Percentiles rank a stretch among this genome's conserved stretches.
These are phyloP conservation scores for Lentinula edodes DNA, from an alignment of 768 basidiomycete species.

Conservation along the genomic window DNA sequence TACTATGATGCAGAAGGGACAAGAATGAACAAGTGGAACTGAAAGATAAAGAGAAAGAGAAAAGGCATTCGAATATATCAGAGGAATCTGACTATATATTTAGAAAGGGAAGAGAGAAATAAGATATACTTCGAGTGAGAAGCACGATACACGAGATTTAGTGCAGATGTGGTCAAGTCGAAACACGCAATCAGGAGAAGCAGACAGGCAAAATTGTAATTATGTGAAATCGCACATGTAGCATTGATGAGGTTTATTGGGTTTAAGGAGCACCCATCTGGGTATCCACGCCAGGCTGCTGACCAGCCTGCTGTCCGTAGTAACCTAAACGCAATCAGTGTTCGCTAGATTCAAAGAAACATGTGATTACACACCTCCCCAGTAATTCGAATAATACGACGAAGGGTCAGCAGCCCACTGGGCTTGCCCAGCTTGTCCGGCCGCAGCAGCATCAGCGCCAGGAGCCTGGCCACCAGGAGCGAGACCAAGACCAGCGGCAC, in stretches of 20 bases:
- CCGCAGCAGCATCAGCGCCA: conserved; percentile 47
- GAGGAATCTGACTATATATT: background rate
- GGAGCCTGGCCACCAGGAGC: conserved; percentile 53
- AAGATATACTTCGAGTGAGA: background rate
- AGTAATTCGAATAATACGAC: conserved; percentile 76
- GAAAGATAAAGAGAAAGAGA: background rate
- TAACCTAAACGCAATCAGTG: conserved; percentile 47
- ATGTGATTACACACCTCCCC: conserved; percentile 58
- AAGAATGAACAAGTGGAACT: background rate
- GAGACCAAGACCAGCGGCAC: conserved; percentile 49
- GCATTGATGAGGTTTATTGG: conserved; percentile 12
- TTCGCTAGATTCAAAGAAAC: background rate
- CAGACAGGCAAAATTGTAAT: conserved; percentile 6
- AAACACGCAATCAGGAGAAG: conserved; percentile 10
- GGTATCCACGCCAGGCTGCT: conserved; percentile 53
- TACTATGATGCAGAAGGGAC: background rate
- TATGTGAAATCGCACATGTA: conserved; percentile 9
- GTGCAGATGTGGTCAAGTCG: background rate
- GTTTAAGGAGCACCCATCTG: conserved; percentile 45
- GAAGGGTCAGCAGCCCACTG: conserved; percentile 77
- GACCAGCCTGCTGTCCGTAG: conserved; percentile 69
- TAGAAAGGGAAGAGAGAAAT: background rate
- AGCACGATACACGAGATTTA: background rate
- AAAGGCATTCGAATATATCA: background rate
- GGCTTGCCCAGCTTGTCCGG: conserved; percentile 57